Evolutionary conservation across 768 basidiomycete genomes (phyloP), one percentile per base, ranked within the genome.

Genomic region (Russula olivacea): DNA sequence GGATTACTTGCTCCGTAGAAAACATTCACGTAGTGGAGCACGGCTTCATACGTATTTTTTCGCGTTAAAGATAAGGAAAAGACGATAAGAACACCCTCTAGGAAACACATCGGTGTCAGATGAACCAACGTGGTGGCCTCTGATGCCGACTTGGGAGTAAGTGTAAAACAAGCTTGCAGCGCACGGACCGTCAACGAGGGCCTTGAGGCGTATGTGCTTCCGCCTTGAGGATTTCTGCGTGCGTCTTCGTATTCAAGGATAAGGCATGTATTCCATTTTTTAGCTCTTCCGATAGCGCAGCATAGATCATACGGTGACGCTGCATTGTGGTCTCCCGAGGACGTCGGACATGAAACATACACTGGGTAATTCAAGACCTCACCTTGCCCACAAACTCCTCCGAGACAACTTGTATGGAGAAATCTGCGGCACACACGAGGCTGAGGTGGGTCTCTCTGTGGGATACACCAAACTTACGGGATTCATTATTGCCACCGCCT

Each of bases 281-380:
- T 51, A 93, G 76, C 71, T 93, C 89, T 36, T 87, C 85, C 21
- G 85, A 79, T 36, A 93, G 77, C 3, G 85, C 83, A 8, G 82
- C 78, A 72, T 92, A 85, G 52, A 93, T 81, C 77, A 93, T 80
- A 52, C 90, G 81, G 74, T 93, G 91, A 53, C 91, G 83, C 71
- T 91, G 87, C 76, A 93, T 82, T 11, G 85, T 85, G 23, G 76
- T 82, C 91, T 91, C 66, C 41, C 57, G 55, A 19, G 17, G 41
- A 45, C 36, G 40, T 63, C 28, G 58, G 58, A 68, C n/a, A 59
- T 58, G 54, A 50, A 45, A 23, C 41, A 65, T 38, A 12, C 55
- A n/a, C 55, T 38, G n/a, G 32, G 52, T 25, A 34, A 58, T 56
- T 58, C 47, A 58, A 36, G 67, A 28, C 48, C 74, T 64, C 72